phyloP scores from a whole-genome alignment of 1,284 basidiomycete species.

The Amylostereum chailletii region DNA sequence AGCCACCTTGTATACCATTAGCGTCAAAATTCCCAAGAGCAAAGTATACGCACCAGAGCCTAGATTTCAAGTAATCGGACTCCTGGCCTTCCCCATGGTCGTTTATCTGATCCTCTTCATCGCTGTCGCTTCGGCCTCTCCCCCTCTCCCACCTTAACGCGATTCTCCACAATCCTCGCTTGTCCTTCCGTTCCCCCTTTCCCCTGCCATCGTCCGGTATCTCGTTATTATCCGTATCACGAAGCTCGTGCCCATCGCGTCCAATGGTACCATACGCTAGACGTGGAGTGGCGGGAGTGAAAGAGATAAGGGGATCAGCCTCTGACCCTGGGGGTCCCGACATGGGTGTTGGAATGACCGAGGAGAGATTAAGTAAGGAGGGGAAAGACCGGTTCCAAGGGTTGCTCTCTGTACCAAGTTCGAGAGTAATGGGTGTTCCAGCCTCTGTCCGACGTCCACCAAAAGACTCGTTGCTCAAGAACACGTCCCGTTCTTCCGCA shows the following conservation, averaged over 20 bases:
- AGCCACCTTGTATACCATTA: slow-evolving; percentile 60
- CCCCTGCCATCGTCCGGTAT: background rate
- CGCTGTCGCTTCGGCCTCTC: slow-evolving; percentile 5
- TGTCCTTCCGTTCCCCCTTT: background rate
- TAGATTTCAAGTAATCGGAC: slow-evolving; percentile 72
- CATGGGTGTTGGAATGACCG: background rate
- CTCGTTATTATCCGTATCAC: too few relatives aligned
- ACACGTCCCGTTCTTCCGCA: background rate
- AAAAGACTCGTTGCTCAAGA: background rate
- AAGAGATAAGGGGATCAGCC: slow-evolving; percentile 8
- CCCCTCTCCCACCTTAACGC: background rate
- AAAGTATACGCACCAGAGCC: slow-evolving; percentile 54
- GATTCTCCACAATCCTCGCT: background rate
- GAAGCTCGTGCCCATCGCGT: too few relatives aligned
- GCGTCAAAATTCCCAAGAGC: slow-evolving; percentile 1
- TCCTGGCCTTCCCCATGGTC: slow-evolving; percentile 27
- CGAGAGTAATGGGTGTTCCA: background rate
- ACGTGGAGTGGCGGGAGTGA: background rate
- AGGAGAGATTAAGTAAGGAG: background rate
- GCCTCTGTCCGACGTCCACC: too few relatives aligned
- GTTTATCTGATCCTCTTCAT: slow-evolving; percentile 24
- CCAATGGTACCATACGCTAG: background rate
- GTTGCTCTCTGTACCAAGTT: background rate
- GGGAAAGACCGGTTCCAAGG: background rate
- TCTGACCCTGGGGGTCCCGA: background rate